Percentiles rank a stretch among this genome's conserved stretches.
phyloP scores from a whole-genome alignment of 495 filamentous ascomycete genomes.

The Hyphodiscus hymeniophilus region DNA sequence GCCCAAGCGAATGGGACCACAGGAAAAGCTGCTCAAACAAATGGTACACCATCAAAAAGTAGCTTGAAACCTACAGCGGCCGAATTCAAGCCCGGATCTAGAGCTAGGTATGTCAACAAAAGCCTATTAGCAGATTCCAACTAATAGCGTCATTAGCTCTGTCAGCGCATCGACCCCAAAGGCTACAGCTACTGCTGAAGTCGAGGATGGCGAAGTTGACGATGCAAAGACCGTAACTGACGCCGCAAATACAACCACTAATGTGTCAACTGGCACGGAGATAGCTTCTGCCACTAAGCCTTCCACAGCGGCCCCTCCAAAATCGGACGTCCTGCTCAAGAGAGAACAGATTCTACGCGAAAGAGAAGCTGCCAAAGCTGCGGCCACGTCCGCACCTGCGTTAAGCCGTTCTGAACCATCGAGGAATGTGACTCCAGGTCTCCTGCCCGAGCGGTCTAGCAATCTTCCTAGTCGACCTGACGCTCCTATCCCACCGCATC shows the following conservation, averaged over 20 bases:
- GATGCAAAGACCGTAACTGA: conserved; percentile 40
- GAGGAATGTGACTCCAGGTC: conserved; percentile 2
- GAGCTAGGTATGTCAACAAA: conserved; percentile 20
- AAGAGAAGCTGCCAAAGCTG: conserved; percentile 22
- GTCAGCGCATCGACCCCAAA: conserved; percentile 26
- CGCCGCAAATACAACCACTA: conserved; percentile 26
- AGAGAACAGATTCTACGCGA: conserved; percentile 27
- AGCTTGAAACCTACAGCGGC: conserved; percentile 29
- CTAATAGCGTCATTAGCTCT: conserved; percentile 14
- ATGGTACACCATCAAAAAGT: conserved; percentile 4
- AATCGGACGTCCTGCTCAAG: conserved; percentile 25
- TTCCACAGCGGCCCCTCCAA: conserved; percentile 24
- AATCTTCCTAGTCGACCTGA: conserved; percentile 21
- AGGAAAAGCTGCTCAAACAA: background rate
- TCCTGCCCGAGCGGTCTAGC: conserved; percentile 9
- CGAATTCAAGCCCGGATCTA: conserved; percentile 35
- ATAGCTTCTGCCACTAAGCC: conserved; percentile 17
- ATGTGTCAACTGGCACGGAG: background rate
- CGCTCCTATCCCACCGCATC: conserved; percentile 20
- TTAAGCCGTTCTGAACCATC: conserved; percentile 20
- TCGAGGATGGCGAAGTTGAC: conserved; percentile 74
- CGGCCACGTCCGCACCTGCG: conserved; percentile 20
- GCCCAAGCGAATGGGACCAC: conserved; percentile 17
- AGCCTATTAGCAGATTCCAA: conserved; percentile 9
- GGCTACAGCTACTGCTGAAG: conserved; percentile 39